These are phyloP conservation scores for Malus hybrid DNA, from an alignment of 331 rosid genomes.

Conservation along the genomic window DNA sequence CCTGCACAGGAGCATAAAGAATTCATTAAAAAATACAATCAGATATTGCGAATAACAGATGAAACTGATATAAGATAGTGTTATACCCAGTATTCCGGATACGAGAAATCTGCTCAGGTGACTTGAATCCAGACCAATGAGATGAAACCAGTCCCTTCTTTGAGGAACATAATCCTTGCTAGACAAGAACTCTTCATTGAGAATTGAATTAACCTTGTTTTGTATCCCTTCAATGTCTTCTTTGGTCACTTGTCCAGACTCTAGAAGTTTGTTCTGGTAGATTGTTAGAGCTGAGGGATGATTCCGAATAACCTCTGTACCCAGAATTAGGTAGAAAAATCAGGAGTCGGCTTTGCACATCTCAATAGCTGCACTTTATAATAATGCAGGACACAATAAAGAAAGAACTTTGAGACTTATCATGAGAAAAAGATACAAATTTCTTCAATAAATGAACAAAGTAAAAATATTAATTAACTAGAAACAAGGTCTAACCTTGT, in stretches of 20 bases:
- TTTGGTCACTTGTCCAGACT: conserved; percentile 55
- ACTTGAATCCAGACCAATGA: conserved; percentile 93
- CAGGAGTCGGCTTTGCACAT: conserved; percentile 7
- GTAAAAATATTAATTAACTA: neutral
- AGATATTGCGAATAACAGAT: neutral
- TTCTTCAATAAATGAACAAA: neutral
- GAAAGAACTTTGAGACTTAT: neutral
- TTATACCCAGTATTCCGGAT: conserved; percentile 87
- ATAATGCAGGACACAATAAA: neutral
- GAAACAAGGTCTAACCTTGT: conserved; percentile 53
- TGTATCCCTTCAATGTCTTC: conserved; percentile 67
- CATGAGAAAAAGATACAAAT: neutral
- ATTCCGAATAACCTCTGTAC: conserved; percentile 62
- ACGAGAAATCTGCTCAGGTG: conserved; percentile 96
- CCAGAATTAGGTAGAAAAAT: conserved; percentile 6
- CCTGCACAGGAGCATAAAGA: conserved; percentile 31
- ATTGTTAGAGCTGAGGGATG: conserved; percentile 90
- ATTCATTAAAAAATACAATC: conserved; percentile 13
- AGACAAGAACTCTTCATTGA: conserved; percentile 78
- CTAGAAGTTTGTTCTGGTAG: conserved; percentile 79
- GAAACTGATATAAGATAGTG: conserved; percentile 3
- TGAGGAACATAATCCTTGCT: conserved; percentile 91
- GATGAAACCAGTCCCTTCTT: conserved; percentile 97
- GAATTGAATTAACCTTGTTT: conserved; percentile 61
- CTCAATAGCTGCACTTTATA: conserved; percentile 2